Base-by-base conservation (phyloP, 768 basidiomycete genomes). In the Lactifluus hygrophoroides region DNA sequence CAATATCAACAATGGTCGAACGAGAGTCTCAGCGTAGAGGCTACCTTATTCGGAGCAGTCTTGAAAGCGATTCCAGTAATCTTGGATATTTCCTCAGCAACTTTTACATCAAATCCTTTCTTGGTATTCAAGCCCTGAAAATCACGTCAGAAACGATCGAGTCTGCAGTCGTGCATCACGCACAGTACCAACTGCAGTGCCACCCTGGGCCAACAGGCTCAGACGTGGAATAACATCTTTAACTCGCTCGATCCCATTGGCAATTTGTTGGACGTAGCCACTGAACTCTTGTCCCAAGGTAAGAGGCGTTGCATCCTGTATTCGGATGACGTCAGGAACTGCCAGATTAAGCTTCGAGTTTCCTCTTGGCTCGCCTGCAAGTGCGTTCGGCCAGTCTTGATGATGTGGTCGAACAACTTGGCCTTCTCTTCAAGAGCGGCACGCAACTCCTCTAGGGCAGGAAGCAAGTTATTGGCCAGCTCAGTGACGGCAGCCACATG, bases 41-140 rank as follows among this genome's bases (percentile, higher is more conserved):
- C n/a, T n/a, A 83, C 93, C 82, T 99, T 99, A 81, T 98, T 99
- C 5, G 96, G 96, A 16, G 96, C 95, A 49, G 96, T 98, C 75
- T 89, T 79, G 77, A 99, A 99, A 57, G 87, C 75, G 54, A 94
- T 75, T 3, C 94, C 93, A 40, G 95, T 93, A 46, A 97, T 77
- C 69, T 87, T 89, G 57, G 94, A 86, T 63, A 98, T 88, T 71
- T 96, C 93, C 17, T 80, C 79, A 16, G 96, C 96, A 62, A 99
- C 81, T 70, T 90, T 94, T 65, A 89, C 86, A 73, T 98, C 96
- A 68, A 98, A 99, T 35, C 96, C 96, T 72, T 83, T 90, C 74
- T 83, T 92, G 56, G 96, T 98, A 78, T 99, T 99, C 64, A 99
- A 73, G 51, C 96, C 96, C 94, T 95, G 66, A 30, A 46, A 57